Evolutionary conservation across 2,329 filamentous ascomycete species (phyloP).

Genomic region (Paracamarosporium sp.): DNA sequence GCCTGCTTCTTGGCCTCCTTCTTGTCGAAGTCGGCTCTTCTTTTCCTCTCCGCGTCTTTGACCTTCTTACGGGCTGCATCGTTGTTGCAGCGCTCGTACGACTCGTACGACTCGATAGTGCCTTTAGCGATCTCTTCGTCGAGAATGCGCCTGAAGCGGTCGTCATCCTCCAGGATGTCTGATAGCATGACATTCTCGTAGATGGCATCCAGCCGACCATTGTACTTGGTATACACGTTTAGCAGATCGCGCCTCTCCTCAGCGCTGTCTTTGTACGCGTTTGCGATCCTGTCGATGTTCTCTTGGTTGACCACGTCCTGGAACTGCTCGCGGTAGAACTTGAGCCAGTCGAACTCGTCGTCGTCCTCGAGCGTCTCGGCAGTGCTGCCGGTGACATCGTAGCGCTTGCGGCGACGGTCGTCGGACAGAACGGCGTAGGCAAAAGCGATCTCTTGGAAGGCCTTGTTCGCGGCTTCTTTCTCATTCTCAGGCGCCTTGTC

Average conservation of each 20-base stretch:
- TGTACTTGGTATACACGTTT: constrained; percentile 72
- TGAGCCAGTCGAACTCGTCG: constrained; percentile 83
- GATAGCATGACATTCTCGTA: constrained; percentile 90
- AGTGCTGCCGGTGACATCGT: constrained; percentile 89
- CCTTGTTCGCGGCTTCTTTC: constrained; percentile 75
- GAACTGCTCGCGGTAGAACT: constrained; percentile 88
- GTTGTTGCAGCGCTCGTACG: constrained; percentile 74
- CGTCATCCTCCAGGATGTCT: constrained; percentile 82
- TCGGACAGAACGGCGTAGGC: constrained; percentile 94
- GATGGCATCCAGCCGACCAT: constrained; percentile 78
- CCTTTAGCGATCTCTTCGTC: constrained; percentile 76
- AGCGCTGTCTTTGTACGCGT: constrained; percentile 81
- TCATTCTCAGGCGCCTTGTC: constrained; percentile 77
- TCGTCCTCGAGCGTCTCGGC: constrained; percentile 77
- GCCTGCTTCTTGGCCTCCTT: constrained; percentile 46
- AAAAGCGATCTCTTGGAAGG: constrained; percentile 90
- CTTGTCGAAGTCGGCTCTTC: constrained; percentile 58
- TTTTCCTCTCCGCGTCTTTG: constrained; percentile 43
- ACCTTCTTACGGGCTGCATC: constrained; percentile 35
- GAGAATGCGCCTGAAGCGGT: constrained; percentile 81
- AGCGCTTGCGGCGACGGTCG: constrained; percentile 77
- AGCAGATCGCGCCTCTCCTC: constrained; percentile 85
- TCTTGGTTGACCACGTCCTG: constrained; percentile 76
- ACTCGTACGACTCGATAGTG: constrained; percentile 69
- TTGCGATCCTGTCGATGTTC: constrained; percentile 76